Conservation (phyloP, 2,329 filamentous ascomycete genomes). For the Fonsecaea monophora region DNA sequence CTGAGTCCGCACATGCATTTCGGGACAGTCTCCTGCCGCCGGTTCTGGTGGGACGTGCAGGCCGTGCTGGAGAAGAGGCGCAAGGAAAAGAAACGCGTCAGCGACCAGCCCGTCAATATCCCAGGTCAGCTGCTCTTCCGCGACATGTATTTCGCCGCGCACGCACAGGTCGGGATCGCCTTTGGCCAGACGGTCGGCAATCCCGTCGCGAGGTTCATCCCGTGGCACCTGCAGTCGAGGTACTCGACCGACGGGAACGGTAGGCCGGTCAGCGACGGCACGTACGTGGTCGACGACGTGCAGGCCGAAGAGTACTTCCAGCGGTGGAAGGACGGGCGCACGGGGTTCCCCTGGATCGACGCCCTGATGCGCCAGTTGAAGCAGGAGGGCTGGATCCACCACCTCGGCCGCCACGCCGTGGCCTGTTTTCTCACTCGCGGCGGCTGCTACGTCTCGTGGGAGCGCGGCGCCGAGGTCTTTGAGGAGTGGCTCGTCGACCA, state of each 20-base stretch:
- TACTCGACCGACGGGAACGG: slow-evolving; percentile 46
- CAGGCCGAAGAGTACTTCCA: slow-evolving; percentile 70
- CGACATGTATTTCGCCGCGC: slow-evolving; percentile 83
- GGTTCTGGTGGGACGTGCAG: slow-evolving; percentile 75
- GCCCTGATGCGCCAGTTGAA: slow-evolving; percentile 77
- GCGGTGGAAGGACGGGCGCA: slow-evolving; percentile 72
- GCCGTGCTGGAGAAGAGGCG: slow-evolving; percentile 66
- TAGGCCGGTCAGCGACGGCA: slow-evolving; percentile 60
- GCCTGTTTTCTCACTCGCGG: slow-evolving; percentile 82
- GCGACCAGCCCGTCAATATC: slow-evolving; percentile 69
- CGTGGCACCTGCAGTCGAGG: slow-evolving; percentile 76
- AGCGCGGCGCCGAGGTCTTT: slow-evolving; percentile 78
- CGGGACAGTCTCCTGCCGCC: slow-evolving; percentile 71
- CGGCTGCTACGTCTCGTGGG: slow-evolving; percentile 80
- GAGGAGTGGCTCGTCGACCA: slow-evolving; percentile 78
- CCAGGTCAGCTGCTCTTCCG: slow-evolving; percentile 77
- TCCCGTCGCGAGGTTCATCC: slow-evolving; percentile 72
- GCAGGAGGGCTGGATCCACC: slow-evolving; percentile 79
- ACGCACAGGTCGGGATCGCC: slow-evolving; percentile 68
- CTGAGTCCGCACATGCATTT: slow-evolving; percentile 78
- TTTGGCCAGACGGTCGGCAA: slow-evolving; percentile 73
- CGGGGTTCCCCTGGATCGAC: slow-evolving; percentile 82
- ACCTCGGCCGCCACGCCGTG: slow-evolving; percentile 77
- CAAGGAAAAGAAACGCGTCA: slow-evolving; percentile 61
- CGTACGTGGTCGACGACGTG: slow-evolving; percentile 68